phyloP scores from a whole-genome alignment of 2,329 filamentous ascomycete genomes.

The Pseudophaeomoniella oleicola region DNA sequence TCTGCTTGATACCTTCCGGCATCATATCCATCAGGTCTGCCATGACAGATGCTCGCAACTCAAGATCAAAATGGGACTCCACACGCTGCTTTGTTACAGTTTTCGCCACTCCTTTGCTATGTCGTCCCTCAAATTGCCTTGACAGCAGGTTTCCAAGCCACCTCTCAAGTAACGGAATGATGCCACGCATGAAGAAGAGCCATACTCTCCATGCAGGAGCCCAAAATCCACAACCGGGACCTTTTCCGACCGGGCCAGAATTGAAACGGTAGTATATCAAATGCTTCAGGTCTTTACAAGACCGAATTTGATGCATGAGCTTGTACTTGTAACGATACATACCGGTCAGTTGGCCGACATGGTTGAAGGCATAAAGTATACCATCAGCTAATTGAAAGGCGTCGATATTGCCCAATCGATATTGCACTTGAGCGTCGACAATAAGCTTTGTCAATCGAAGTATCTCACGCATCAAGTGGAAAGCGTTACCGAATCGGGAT shows the following conservation, averaged over 20 bases:
- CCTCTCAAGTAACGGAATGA: slow-evolving; percentile 88
- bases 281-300: slow-evolving; percentile 98
- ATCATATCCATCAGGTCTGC: slow-evolving; percentile 99
- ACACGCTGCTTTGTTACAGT: slow-evolving; percentile 98
- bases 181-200: slow-evolving; percentile 98
- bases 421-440: slow-evolving; percentile 96
- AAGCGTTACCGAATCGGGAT: slow-evolving; percentile 96
- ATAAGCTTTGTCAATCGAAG: slow-evolving; percentile 91
- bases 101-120: slow-evolving; percentile 97
- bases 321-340: slow-evolving; percentile 99
- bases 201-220: slow-evolving; percentile 96
- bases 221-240: slow-evolving; percentile 97
- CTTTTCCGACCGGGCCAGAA: slow-evolving; percentile 89
- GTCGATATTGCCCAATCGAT: slow-evolving; percentile 92
- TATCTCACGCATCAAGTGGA: slow-evolving; percentile 98
- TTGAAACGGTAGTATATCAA: slow-evolving; percentile 99
- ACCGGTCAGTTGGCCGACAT: slow-evolving; percentile 92
- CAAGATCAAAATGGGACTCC: slow-evolving; percentile 94
- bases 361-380: slow-evolving; percentile 98
- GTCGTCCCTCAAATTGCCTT: slow-evolving; percentile 92
- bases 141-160: slow-evolving; percentile 96
- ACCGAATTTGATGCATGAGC: slow-evolving; percentile 98
- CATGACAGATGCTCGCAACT: slow-evolving; percentile 96
- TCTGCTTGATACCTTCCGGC: slow-evolving; percentile 98
- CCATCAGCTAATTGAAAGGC: slow-evolving; percentile 97